Conservation (phyloP, 225 moss, liverwort and hornwort species). For the Physcomitrium patens region DNA sequence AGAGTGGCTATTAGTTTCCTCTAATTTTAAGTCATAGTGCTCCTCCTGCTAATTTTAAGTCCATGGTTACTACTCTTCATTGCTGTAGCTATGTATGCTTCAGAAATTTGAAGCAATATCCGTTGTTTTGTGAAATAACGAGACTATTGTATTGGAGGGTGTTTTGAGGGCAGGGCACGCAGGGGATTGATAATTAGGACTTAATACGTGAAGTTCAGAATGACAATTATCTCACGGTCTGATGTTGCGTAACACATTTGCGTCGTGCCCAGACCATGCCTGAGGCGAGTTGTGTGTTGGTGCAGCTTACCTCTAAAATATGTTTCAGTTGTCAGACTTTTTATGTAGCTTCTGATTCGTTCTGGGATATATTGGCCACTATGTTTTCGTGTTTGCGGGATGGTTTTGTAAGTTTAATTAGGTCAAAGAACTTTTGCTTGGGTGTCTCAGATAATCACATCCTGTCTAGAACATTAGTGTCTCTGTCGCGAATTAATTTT, state of each 20-base stretch:
- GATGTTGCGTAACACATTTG: neutral
- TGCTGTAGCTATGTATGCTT: neutral
- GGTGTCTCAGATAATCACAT: neutral
- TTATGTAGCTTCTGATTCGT: neutral
- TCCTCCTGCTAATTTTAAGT: neutral
- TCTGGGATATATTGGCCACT: neutral
- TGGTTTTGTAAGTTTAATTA: neutral
- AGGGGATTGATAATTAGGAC: conserved; percentile 14
- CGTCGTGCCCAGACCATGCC: neutral
- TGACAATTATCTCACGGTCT: neutral
- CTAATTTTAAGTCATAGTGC: neutral
- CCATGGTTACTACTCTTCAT: neutral
- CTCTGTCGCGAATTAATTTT: neutral
- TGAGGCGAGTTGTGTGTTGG: neutral
- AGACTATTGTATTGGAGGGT: neutral
- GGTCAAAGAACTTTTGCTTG: conserved; percentile 7
- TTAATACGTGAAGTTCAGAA: neutral
- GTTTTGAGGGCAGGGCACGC: neutral
- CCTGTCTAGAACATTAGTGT: neutral
- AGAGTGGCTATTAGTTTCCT: neutral
- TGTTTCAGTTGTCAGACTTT: neutral
- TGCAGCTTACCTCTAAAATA: neutral
- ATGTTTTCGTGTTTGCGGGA: neutral
- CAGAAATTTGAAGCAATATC: conserved; percentile 11
- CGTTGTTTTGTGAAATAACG: neutral